Evolutionary conservation across 2,329 filamentous ascomycete genomes (phyloP).

Genomic region (Ophiostoma fasciatum): DNA sequence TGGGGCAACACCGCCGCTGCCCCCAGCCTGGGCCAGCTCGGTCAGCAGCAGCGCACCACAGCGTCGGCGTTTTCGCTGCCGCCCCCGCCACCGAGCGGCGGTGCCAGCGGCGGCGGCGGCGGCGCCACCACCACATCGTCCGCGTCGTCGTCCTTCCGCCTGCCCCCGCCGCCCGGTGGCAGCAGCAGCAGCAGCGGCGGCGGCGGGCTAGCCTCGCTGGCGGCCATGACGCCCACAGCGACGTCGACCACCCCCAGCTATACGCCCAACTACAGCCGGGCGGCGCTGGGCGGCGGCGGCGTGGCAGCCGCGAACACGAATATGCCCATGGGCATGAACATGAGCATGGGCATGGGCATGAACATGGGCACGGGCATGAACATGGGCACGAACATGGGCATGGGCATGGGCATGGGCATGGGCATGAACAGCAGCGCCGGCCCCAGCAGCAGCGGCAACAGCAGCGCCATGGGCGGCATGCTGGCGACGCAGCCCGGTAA

Average conservation of each 20-base stretch:
- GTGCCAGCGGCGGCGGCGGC: slow-evolving; percentile 9
- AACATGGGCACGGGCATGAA: slow-evolving; percentile 12
- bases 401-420: slow-evolving; percentile 16
- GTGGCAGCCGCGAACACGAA: too few relatives aligned
- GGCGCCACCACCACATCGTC: too few relatives aligned
- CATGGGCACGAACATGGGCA: slow-evolving; percentile 9
- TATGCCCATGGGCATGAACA: slow-evolving; percentile 13
- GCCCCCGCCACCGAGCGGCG: slow-evolving; percentile 31
- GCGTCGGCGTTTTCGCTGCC: slow-evolving; percentile 41
- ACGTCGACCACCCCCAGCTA: not conserved
- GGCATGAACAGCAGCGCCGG: slow-evolving; percentile 16
- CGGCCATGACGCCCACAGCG: slow-evolving; percentile 11
- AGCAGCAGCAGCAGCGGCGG: not conserved
- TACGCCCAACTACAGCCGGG: slow-evolving; percentile 6
- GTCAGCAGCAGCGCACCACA: slow-evolving; percentile 1
- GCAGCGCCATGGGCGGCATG: slow-evolving; percentile 8
- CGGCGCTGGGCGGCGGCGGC: not conserved
- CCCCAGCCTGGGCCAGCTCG: too few relatives aligned
- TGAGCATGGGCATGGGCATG: slow-evolving; percentile 12
- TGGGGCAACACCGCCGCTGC: not conserved
- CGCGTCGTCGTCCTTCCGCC: slow-evolving; percentile 21
- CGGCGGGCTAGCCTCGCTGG: slow-evolving; percentile 17
- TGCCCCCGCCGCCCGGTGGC: slow-evolving; percentile 22
- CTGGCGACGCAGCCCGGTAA: slow-evolving; percentile 22
- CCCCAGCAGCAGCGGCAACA: slow-evolving; percentile 1